Evolutionary conservation across 345 rosid genomes (phyloP).

Genomic region (Lepidium aucheri): DNA sequence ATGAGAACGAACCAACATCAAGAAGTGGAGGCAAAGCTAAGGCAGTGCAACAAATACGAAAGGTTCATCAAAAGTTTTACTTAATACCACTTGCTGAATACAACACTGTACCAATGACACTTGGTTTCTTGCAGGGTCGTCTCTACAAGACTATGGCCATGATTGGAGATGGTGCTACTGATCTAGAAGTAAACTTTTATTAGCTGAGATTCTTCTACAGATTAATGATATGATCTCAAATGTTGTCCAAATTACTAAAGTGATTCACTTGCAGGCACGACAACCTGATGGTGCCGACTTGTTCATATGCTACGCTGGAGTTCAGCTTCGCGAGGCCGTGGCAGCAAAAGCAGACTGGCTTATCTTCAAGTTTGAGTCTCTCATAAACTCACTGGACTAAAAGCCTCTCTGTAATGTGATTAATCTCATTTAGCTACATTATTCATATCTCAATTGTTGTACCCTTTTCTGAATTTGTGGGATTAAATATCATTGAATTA

Average conservation of each 20-base stretch:
- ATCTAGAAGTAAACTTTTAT: conserved; percentile 62
- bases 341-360: conserved; percentile 93
- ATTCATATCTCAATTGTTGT: conserved; percentile 5
- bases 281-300: conserved; percentile 79
- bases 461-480: background rate
- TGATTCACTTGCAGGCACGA: conserved; percentile 46
- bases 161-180: conserved; percentile 99
- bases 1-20: conserved; percentile 83
- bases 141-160: conserved; percentile 70
- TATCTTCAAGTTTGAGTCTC: conserved; percentile 49
- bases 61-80: conserved; percentile 34
- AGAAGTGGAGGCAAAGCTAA: conserved; percentile 94
- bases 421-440: background rate
- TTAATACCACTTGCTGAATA: background rate
- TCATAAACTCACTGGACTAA: conserved; percentile 49
- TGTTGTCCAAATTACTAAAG: background rate
- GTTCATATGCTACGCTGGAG: conserved; percentile 84
- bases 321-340: conserved; percentile 74
- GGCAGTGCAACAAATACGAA: conserved; percentile 79
- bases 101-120: conserved; percentile 7
- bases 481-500: background rate
- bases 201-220: background rate
- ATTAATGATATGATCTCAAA: background rate
- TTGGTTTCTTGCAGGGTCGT: conserved; percentile 38
- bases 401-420: background rate